A percentile compares a stretch with the other conserved stretches of the same genome.
Conservation (phyloP, 208 protist genomes). For the Leptomonas pyrrhocoris region DNA sequence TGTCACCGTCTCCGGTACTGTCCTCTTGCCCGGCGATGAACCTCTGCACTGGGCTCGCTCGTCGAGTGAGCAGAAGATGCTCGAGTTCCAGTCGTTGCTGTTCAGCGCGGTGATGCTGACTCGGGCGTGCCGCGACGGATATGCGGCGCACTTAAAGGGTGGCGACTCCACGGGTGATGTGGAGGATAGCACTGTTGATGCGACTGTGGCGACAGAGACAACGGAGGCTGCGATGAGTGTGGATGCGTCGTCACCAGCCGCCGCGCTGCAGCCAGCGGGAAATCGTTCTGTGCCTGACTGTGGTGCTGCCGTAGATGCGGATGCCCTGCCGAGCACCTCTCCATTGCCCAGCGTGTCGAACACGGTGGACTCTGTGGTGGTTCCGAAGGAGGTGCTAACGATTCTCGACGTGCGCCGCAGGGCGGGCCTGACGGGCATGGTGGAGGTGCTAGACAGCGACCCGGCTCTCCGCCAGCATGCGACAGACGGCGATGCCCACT, state of each 20-base stretch:
- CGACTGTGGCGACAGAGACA: neutral
- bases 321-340: neutral
- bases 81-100: constrained; percentile 58
- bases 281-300: too few species aligned
- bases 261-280: too few species aligned
- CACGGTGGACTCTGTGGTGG: constrained; percentile 20
- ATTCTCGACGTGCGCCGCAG: constrained; percentile 34
- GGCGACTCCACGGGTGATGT: too few species aligned
- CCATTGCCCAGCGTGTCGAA: neutral
- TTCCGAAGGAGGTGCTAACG: constrained; percentile 39
- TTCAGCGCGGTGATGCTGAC: constrained; percentile 42
- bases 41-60: constrained; percentile 50
- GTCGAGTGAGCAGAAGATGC: constrained; percentile 45
- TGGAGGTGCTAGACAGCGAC: constrained; percentile 44
- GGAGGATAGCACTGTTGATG: too few species aligned
- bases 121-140: constrained; percentile 3
- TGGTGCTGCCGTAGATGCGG: too few species aligned
- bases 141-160: constrained; percentile 3
- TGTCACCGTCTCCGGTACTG: neutral
- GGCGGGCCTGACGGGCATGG: constrained; percentile 31
- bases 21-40: constrained; percentile 41
- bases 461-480: constrained; percentile 7
- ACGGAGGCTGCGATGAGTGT: neutral
- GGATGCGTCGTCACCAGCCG: too few species aligned
- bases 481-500: neutral